Evolutionary conservation across 208 protist species (phyloP).

Genomic region (Angomonas ambiguus): DNA sequence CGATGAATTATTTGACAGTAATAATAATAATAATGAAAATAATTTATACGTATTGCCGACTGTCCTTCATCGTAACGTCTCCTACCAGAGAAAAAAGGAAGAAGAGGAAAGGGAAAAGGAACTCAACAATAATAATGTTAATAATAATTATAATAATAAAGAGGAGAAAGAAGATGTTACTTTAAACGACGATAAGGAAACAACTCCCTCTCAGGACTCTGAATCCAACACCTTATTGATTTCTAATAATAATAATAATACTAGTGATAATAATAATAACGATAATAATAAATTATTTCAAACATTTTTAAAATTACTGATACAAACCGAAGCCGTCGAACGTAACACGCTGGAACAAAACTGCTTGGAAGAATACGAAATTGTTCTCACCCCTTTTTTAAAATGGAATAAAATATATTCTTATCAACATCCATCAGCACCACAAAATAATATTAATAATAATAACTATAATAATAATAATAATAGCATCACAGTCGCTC

Average conservation of each 20-base stretch:
- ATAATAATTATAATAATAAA: too few relatives aligned
- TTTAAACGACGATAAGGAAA: background rate
- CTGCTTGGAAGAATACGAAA: background rate
- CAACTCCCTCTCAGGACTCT: background rate
- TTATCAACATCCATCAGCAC: too few relatives aligned
- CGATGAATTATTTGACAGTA: background rate
- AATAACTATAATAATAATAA: background rate
- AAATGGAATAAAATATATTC: background rate
- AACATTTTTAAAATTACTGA: slow-evolving; percentile 2
- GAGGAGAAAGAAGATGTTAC: too few relatives aligned
- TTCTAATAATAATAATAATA: background rate
- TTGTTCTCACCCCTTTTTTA: background rate
- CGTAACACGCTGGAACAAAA: background rate
- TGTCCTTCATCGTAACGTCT: too few relatives aligned
- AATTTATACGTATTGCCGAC: too few relatives aligned
- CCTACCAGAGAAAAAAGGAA: too few relatives aligned
- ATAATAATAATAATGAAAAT: slow-evolving; percentile 2
- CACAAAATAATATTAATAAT: too few relatives aligned
- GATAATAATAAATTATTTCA: slow-evolving; percentile 4
- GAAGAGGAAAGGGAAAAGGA: too few relatives aligned
- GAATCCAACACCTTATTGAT: background rate
- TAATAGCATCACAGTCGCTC: background rate
- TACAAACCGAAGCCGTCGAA: background rate
- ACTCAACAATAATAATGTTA: too few relatives aligned
- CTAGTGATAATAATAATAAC: background rate